phyloP scores from a whole-genome alignment of 177 flowering plant species.

The Tripterygium wilfordii region DNA sequence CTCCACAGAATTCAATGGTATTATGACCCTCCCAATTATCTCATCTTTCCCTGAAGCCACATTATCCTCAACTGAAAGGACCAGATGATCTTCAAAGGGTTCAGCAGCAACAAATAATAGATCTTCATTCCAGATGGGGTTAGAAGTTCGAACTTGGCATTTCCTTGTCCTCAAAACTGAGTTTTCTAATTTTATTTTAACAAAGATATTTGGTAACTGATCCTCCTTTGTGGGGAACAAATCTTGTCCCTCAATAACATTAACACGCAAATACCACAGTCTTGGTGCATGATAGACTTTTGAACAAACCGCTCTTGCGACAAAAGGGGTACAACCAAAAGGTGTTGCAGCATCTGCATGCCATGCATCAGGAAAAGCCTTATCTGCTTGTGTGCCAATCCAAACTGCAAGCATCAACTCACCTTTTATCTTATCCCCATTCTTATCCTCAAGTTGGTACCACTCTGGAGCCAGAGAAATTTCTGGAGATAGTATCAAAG shows the following conservation, averaged over 20 bases:
- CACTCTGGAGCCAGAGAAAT: conserved; percentile 94
- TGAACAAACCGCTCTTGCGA: conserved; percentile 53
- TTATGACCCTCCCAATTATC: conserved; percentile 61
- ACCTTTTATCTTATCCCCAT: conserved; percentile 69
- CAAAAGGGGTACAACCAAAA: conserved; percentile 39
- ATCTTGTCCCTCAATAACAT: conserved; percentile 88
- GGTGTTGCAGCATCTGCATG: conserved; percentile 82
- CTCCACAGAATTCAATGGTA: conserved; percentile 59
- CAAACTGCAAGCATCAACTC: conserved; percentile 95
- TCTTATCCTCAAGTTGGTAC: conserved; percentile 78
- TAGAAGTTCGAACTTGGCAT: conserved; percentile 56
- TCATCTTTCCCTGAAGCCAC: conserved; percentile 84
- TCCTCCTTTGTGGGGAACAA: conserved; percentile 57
- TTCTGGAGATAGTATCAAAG: conserved; percentile 81
- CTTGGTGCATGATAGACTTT: conserved; percentile 92
- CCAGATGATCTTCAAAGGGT: conserved; percentile 84
- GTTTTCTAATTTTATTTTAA: conserved; percentile 71
- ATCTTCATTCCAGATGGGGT: conserved; percentile 85
- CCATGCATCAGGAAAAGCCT: conserved; percentile 90
- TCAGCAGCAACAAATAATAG: conserved; percentile 87
- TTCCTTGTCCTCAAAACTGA: conserved; percentile 68
- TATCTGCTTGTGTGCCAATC: conserved; percentile 95
- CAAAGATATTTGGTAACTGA: conserved; percentile 71
- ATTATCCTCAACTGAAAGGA: conserved; percentile 79
- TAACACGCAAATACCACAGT: conserved; percentile 90